Conservation (phyloP, 169 alveolate species). For the Plasmodium gaboni region DNA sequence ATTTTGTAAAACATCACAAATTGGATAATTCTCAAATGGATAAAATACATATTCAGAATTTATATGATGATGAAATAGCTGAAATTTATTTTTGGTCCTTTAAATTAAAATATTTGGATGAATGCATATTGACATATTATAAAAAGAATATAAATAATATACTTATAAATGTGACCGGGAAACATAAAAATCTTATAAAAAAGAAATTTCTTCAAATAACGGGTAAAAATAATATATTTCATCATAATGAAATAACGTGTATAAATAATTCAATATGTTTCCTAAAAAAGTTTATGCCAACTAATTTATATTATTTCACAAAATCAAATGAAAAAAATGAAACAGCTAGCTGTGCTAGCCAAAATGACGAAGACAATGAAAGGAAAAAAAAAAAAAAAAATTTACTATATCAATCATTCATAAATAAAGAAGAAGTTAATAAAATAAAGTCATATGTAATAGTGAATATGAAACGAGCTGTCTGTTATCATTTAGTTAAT, state of each 20-base stretch:
- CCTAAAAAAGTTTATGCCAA: constrained; percentile 19
- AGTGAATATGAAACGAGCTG: constrained; percentile 44
- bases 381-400: background rate
- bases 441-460: constrained; percentile 30
- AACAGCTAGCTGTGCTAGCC: background rate
- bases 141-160: background rate
- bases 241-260: constrained; percentile 46
- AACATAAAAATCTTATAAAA: constrained; percentile 9
- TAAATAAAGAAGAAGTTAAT: constrained; percentile 9
- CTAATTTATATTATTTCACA: constrained; percentile 26
- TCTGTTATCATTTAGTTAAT: constrained; percentile 29
- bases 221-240: constrained; percentile 5
- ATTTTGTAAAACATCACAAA: constrained; percentile 10
- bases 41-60: background rate
- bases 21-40: background rate
- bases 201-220: constrained; percentile 2
- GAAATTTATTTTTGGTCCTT: constrained; percentile 38
- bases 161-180: constrained; percentile 37
- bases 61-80: constrained; percentile 33
- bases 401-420: background rate
- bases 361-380: background rate
- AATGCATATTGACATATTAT: constrained; percentile 8
- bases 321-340: background rate
- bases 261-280: constrained; percentile 15
- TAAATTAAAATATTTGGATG: constrained; percentile 6